A percentile compares a stretch with the other conserved stretches of the same genome.
These are phyloP conservation scores for Pythium coloratum DNA, from an alignment of 352 stramenopile genomes.

Conservation along the genomic window DNA sequence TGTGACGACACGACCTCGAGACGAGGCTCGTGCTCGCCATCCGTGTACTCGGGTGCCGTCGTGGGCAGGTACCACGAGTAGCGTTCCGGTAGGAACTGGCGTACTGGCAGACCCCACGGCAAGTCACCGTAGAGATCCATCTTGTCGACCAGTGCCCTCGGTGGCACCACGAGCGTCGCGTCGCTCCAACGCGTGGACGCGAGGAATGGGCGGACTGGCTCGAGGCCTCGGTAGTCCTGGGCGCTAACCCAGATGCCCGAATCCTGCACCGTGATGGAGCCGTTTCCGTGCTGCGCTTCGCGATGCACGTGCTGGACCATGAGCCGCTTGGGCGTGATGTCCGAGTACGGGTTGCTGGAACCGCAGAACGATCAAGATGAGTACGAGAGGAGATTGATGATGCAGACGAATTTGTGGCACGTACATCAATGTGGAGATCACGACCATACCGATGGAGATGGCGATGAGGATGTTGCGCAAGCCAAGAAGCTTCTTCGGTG, in stretches of 20 bases:
- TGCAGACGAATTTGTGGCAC: neutral
- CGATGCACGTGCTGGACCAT: constrained; percentile 73
- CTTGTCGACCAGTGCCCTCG: constrained; percentile 39
- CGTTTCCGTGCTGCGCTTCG: constrained; percentile 45
- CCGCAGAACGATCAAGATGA: neutral
- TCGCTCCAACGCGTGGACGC: constrained; percentile 52
- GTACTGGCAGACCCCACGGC: constrained; percentile 61
- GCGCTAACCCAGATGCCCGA: constrained; percentile 74
- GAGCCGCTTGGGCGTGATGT: constrained; percentile 64
- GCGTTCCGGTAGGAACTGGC: constrained; percentile 61
- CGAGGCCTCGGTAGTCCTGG: constrained; percentile 63
- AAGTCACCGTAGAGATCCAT: constrained; percentile 71
- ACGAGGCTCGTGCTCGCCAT: neutral
- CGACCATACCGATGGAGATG: constrained; percentile 35
- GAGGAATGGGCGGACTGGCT: constrained; percentile 48
- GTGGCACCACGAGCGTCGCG: constrained; percentile 35
- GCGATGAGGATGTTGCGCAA: constrained; percentile 45
- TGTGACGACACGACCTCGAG: constrained; percentile 63
- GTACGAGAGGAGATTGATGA: neutral
- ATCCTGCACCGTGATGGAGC: constrained; percentile 45
- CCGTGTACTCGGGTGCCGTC: constrained; percentile 28
- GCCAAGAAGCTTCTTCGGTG: constrained; percentile 35
- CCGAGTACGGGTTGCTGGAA: constrained; percentile 72
- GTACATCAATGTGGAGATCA: constrained; percentile 58
- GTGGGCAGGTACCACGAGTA: constrained; percentile 73